Conservation (phyloP, 352 stramenopile genomes). For the Globisporangium okanoganense region DNA sequence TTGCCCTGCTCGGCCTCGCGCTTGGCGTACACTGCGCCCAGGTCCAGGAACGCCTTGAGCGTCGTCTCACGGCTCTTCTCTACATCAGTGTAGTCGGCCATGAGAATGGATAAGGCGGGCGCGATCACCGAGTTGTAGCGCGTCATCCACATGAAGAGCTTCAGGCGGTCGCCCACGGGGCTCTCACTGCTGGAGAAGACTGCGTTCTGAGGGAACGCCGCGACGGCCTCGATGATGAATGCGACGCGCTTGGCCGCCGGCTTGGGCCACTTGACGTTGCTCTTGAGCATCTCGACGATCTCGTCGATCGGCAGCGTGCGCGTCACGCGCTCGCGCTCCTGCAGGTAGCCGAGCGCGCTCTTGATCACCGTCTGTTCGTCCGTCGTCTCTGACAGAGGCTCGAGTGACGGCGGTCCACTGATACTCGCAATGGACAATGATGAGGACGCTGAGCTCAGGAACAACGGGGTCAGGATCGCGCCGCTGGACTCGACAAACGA, state of each 20-base stretch:
- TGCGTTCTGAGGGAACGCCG: conserved; percentile 35
- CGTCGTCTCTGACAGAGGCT: conserved; percentile 9
- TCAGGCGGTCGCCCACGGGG: conserved; percentile 29
- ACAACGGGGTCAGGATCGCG: conserved; percentile 49
- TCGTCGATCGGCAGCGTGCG: conserved; percentile 28
- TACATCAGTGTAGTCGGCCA: conserved; percentile 19
- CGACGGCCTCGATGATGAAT: conserved; percentile 56
- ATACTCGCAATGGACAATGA: conserved; percentile 1
- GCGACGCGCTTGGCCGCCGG: conserved; percentile 60
- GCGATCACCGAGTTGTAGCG: conserved; percentile 55
- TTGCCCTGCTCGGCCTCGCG: conserved; percentile 14
- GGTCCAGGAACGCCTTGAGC: conserved; percentile 30
- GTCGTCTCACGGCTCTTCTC: conserved; percentile 13
- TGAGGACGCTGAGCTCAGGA: conserved; percentile 18
- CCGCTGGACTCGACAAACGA: conserved; percentile 53
- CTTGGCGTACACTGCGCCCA: conserved; percentile 31
- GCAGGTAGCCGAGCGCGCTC: conserved; percentile 32
- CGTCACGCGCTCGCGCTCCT: conserved; percentile 21
- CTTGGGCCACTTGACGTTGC: conserved; percentile 74
- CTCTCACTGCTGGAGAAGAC: background rate
- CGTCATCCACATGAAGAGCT: conserved; percentile 67
- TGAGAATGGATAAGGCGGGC: conserved; percentile 47
- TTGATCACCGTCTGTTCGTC: conserved; percentile 34
- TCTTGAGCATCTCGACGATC: conserved; percentile 71
- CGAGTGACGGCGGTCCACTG: background rate